A percentile compares a stretch with the other conserved stretches of the same genome.
Conservation (phyloP, 805 yeast genomes). For the Candida berthetii region DNA sequence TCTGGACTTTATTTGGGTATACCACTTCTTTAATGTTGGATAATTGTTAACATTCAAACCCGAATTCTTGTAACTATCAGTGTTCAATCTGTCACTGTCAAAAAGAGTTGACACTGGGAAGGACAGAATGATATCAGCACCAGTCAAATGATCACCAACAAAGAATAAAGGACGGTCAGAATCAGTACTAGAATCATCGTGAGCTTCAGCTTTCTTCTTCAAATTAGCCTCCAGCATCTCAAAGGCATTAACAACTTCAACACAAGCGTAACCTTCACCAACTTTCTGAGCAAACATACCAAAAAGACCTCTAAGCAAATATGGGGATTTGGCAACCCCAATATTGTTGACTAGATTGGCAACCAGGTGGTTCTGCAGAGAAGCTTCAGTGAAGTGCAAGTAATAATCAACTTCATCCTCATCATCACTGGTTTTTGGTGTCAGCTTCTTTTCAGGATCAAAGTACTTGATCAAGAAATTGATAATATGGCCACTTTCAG, state of each 20-base stretch:
- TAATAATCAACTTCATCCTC: constrained; percentile 41
- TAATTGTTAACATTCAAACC: constrained; percentile 12
- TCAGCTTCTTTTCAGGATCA: constrained; percentile 35
- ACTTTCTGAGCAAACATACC: constrained; percentile 36
- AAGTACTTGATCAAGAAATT: constrained; percentile 44
- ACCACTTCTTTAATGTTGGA: constrained; percentile 22
- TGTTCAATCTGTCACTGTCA: constrained; percentile 11
- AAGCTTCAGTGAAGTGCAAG: constrained; percentile 55
- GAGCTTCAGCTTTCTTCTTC: constrained; percentile 18
- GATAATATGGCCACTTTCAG: constrained; percentile 58
- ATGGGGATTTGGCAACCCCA: constrained; percentile 35
- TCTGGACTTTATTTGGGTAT: constrained; percentile 14
- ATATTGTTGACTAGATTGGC: constrained; percentile 30
- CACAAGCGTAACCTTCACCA: constrained; percentile 40
- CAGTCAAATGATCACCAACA: constrained; percentile 45
- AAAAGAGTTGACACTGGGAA: constrained; percentile 34
- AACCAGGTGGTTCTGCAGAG: constrained; percentile 45
- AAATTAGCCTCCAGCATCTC: constrained; percentile 35
- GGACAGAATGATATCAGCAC: constrained; percentile 48
- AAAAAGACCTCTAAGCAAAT: constrained; percentile 39
- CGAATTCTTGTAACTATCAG: not conserved
- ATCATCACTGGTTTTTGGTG: constrained; percentile 32
- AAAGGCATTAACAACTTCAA: constrained; percentile 36
- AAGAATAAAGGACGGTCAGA: constrained; percentile 22
- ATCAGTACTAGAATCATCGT: not conserved